phyloP scores from a whole-genome alignment of 2,329 filamentous ascomycete species.

The Calycina marina region DNA sequence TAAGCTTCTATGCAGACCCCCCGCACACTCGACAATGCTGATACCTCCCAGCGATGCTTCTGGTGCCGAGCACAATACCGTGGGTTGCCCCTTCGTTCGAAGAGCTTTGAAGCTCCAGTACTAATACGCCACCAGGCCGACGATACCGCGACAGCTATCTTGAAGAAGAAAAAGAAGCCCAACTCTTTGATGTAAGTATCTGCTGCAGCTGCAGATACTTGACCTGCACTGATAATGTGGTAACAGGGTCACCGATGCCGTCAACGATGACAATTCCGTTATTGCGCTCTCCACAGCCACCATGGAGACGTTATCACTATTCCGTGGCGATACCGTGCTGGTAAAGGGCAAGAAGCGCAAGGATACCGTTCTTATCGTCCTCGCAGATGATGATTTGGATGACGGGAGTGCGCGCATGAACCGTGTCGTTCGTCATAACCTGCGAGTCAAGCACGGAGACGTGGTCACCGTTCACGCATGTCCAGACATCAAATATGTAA shows the following conservation, averaged over 20 bases:
- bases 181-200: constrained; percentile 83
- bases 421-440: constrained; percentile 94
- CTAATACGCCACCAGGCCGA: constrained; percentile 48
- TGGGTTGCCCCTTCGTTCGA: constrained; percentile 30
- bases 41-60: constrained; percentile 61
- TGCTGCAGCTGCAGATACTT: constrained; percentile 4
- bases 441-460: constrained; percentile 96
- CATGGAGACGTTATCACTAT: constrained; percentile 96
- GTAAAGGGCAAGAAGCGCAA: constrained; percentile 99
- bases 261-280: constrained; percentile 99
- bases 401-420: constrained; percentile 96
- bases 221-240: constrained; percentile 22
- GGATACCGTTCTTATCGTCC: constrained; percentile 94
- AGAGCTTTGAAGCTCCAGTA: constrained; percentile 15
- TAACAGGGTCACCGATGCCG: constrained; percentile 83
- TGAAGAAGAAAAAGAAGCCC: constrained; percentile 99
- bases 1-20: constrained; percentile 30
- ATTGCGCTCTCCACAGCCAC: constrained; percentile 97
- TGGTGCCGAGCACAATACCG: constrained; percentile 72
- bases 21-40: constrained; percentile 19
- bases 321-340: constrained; percentile 94
- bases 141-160: constrained; percentile 86
- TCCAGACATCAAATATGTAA: constrained; percentile 99
- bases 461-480: constrained; percentile 95
- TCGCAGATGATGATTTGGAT: constrained; percentile 95